Evolutionary conservation across 2,329 filamentous ascomycete genomes (phyloP).

Genomic region (Biscogniauxia sp.): DNA sequence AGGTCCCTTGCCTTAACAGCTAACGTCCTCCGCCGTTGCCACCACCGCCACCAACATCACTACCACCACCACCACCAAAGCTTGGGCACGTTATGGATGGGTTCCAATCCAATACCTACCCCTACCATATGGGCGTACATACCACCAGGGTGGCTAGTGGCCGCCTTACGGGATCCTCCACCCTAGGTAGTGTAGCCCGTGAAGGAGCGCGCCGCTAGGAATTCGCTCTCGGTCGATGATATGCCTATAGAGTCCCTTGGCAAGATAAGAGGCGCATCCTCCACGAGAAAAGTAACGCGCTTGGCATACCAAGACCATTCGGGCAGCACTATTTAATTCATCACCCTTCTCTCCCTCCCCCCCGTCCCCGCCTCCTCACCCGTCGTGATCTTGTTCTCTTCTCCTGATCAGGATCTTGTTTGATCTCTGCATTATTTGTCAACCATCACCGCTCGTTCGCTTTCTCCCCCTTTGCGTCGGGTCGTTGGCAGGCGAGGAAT

Average conservation of each 20-base stretch:
- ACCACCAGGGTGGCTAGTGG: no score
- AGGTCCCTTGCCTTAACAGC: no score
- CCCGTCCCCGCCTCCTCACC: background rate
- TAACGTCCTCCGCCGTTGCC: no score
- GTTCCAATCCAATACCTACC: no score
- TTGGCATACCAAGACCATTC: background rate
- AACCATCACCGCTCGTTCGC: background rate
- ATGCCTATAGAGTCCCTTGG: background rate
- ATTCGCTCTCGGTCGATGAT: background rate
- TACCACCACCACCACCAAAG: no score
- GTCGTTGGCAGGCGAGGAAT: background rate
- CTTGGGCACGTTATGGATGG: no score
- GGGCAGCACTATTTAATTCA: background rate
- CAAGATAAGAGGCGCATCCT: background rate
- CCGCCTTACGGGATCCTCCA: background rate
- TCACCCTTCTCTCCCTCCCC: background rate
- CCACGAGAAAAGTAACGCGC: background rate
- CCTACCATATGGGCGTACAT: no score
- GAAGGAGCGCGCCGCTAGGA: background rate
- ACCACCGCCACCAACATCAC: no score
- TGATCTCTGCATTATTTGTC: background rate
- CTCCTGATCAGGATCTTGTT: background rate
- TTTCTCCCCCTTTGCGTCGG: background rate
- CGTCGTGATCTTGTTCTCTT: background rate
- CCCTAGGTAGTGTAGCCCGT: no score